phyloP scores from a whole-genome alignment of 2,329 filamentous ascomycete genomes.

The Penicillium sp. region DNA sequence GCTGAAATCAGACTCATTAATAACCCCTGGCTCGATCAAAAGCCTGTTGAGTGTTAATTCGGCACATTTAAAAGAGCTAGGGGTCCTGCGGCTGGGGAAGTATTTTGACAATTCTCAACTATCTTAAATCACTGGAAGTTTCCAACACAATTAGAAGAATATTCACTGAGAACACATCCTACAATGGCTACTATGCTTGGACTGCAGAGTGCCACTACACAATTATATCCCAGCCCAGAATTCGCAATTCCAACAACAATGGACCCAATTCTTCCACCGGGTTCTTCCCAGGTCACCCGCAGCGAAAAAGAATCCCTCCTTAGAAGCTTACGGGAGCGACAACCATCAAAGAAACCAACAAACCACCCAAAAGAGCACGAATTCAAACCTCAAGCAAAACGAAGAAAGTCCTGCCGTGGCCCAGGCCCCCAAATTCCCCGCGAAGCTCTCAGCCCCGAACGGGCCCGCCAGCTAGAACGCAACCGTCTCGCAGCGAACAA shows the following conservation, averaged over 20 bases:
- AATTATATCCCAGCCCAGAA: not conserved
- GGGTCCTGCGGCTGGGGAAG: not conserved
- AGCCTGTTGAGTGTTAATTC: not conserved
- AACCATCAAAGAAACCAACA: not conserved
- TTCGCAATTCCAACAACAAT: not conserved
- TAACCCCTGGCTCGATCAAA: not conserved
- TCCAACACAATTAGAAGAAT: not conserved
- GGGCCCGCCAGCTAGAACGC: constrained; percentile 16
- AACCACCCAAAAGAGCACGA: not conserved
- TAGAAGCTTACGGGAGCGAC: not conserved
- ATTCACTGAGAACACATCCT: too few relatives aligned
- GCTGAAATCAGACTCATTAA: not conserved
- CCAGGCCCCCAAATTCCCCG: not conserved
- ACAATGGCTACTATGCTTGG: not conserved
- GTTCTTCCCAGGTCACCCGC: not conserved
- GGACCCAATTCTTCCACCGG: not conserved
- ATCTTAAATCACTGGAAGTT: not conserved
- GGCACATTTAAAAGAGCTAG: not conserved
- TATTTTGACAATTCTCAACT: not conserved
- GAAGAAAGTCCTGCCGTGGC: not conserved
- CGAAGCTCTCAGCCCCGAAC: constrained; percentile 5
- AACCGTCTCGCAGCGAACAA: constrained; percentile 18
- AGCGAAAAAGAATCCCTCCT: not conserved
- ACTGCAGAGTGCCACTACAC: not conserved
- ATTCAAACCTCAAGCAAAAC: constrained; percentile 3